Evolutionary conservation across 1,139 yeast genomes (phyloP).

Genomic region (Debaryomycetaceae sp.): DNA sequence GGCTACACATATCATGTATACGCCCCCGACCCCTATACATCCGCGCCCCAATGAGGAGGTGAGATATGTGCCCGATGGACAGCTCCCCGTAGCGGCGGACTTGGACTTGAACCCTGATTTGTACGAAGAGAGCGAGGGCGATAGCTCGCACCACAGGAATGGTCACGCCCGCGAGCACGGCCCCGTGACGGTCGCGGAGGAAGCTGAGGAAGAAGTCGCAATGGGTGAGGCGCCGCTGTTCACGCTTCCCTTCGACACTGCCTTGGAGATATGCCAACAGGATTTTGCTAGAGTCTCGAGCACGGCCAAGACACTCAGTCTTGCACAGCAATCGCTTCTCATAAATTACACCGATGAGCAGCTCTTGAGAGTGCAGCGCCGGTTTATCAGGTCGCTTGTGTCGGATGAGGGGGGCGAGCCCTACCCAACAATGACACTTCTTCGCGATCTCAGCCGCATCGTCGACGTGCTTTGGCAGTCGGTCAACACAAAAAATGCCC

Average conservation of each 20-base stretch:
- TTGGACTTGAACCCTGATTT: constrained; percentile 41
- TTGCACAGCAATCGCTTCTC: constrained; percentile 55
- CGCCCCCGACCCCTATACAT: constrained; percentile 46
- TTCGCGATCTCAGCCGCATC: constrained; percentile 42
- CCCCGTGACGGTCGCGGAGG: constrained; percentile 1
- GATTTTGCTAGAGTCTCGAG: constrained; percentile 11
- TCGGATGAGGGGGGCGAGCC: constrained; percentile 14
- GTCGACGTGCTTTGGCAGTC: constrained; percentile 60
- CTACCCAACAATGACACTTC: constrained; percentile 34
- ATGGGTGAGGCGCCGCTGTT: constrained; percentile 15
- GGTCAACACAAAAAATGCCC: constrained; percentile 18
- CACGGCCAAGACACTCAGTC: constrained; percentile 4
- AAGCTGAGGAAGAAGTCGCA: constrained; percentile 11
- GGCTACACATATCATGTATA: background rate
- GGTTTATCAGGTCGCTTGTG: constrained; percentile 59
- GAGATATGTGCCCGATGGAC: constrained; percentile 26
- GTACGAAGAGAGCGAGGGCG: constrained; percentile 25
- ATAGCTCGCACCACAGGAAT: constrained; percentile 14
- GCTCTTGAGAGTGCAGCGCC: constrained; percentile 55
- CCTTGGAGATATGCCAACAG: constrained; percentile 14
- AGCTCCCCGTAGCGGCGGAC: constrained; percentile 19
- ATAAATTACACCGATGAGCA: constrained; percentile 57
- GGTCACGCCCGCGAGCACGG: constrained; percentile 4
- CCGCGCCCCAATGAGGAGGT: constrained; percentile 45
- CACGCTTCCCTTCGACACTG: constrained; percentile 28